Evolutionary conservation across 2,329 filamentous ascomycete genomes (phyloP), one percentile per base, ranked within the genome.

Genomic region (Helotiales sp.): DNA sequence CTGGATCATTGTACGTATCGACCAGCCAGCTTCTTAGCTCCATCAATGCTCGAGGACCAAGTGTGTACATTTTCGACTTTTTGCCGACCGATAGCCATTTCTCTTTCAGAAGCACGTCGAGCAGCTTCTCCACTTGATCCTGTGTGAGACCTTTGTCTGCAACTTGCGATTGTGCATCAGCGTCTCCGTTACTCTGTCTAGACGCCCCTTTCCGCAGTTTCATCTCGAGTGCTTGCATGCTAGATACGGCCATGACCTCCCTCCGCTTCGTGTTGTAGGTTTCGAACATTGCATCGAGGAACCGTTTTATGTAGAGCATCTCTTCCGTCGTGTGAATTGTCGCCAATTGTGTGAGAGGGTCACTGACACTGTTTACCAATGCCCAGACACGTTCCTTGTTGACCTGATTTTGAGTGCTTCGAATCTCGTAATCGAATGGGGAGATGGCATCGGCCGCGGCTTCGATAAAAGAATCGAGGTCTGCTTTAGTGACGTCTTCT

Each of bases 281-380:
- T 63, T 96, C 91, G 70, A 98, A 99, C 84, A 99, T 96, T 66
- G 83, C 86, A 71, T 97, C 93, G 0, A 99, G 82, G 2, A 97
- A 73, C 8, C 95, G 82, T 74, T 96, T 95, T 54, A 98, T 84
- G 71, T 91, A 99, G 0, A 89, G 85, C 30, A 98, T 90, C 76
- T 98, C 93, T 65, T 96, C 92, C 0, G 91, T 77, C 7, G 81
- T 83, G 70, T 89, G 90, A 0, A 84, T 85, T 0, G 95, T 98
- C 1, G 93, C 91, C 36, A 97, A 81, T 69, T 97, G 93, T 0
- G 91, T 96, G 59, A 93, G 78, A 0, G 88, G 79, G 73, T 99
- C 95, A 60, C 88, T 91, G 9, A 89, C 88, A 1, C 88, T 91
- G 75, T 99, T 99, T 47, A 98, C 88, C 31, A 99, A 79, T 1